These are phyloP conservation scores for Picea abies DNA, from an alignment of 83 land plant species.

Conservation along the genomic window DNA sequence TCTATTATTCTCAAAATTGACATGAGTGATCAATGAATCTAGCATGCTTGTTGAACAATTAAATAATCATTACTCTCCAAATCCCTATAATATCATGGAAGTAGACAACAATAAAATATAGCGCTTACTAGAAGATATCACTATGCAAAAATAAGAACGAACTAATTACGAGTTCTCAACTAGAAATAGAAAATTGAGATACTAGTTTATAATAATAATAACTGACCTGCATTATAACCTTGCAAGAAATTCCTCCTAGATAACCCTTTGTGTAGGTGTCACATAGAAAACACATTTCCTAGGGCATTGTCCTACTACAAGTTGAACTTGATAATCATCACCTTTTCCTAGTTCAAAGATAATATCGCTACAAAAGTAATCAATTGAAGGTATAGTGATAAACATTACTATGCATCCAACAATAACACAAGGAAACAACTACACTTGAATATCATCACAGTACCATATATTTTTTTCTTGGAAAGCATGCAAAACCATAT, in stretches of 20 bases:
- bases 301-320: constrained; percentile 97
- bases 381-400: background rate
- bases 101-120: background rate
- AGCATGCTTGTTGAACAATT: too few relatives aligned
- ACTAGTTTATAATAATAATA: too few relatives aligned
- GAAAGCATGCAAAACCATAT: background rate
- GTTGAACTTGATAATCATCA: constrained; percentile 82
- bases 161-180: too few relatives aligned
- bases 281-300: constrained; percentile 93
- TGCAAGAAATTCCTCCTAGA: too few relatives aligned
- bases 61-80: too few relatives aligned
- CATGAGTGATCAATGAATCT: constrained; percentile 74
- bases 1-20: constrained; percentile 86
- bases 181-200: too few relatives aligned
- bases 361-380: background rate
- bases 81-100: constrained; percentile 37
- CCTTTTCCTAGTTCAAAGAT: constrained; percentile 49
- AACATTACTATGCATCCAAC: background rate
- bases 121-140: too few relatives aligned
- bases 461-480: background rate
- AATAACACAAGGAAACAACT: background rate
- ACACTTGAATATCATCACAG: background rate
- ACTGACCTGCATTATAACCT: too few relatives aligned
- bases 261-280: constrained; percentile 74
- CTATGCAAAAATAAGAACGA: too few relatives aligned